These are phyloP conservation scores for Clitoria ternatea DNA, from an alignment of 306 rosid species.

Conservation along the genomic window DNA sequence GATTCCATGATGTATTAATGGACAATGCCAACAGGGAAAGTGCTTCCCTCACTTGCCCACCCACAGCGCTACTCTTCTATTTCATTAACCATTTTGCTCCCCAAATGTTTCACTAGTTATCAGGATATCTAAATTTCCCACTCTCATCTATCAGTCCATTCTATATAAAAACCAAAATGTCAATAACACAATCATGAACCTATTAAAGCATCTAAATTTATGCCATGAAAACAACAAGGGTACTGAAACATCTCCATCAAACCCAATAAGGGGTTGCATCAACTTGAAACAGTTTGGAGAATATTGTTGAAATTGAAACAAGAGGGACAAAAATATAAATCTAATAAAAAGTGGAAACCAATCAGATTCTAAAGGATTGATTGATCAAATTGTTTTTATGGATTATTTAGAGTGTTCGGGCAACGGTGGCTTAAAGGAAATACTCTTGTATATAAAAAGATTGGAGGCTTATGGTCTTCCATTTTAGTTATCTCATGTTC, in stretches of 20 bases:
- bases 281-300: not conserved
- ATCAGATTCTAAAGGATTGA: not conserved
- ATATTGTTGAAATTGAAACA: not conserved
- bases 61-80: not conserved
- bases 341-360: not conserved
- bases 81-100: not conserved
- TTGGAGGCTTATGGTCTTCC: not conserved
- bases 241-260: not conserved
- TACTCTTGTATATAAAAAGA: not conserved
- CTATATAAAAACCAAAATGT: not conserved
- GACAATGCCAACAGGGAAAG: not conserved
- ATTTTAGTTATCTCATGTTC: not conserved
- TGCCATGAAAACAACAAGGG: not conserved
- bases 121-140: not conserved
- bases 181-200: conserved; percentile 4
- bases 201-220: not conserved
- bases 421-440: not conserved
- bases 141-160: not conserved
- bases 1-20: not conserved
- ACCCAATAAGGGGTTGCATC: not conserved
- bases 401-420: not conserved
- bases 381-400: not conserved
- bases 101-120: not conserved
- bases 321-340: not conserved
- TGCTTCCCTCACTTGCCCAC: not conserved